phyloP scores from a whole-genome alignment of 2,329 filamentous ascomycete species.

The Endoconidiophora polonica region DNA sequence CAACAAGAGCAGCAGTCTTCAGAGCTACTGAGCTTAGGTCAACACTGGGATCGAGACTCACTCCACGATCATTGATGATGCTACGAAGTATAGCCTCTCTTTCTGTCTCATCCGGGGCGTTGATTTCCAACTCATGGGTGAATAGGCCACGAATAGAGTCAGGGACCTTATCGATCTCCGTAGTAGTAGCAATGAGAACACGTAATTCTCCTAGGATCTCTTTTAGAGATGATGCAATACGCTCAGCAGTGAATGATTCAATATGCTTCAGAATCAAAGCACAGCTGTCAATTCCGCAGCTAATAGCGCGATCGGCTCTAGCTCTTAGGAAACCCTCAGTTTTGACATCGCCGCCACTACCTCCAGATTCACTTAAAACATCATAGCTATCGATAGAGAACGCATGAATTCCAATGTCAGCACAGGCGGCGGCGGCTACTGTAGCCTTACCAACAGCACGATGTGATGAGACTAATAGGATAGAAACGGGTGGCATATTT shows the following conservation, averaged over 20 bases:
- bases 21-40: slow-evolving; percentile 74
- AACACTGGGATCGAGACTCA: slow-evolving; percentile 67
- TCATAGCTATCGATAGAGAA: slow-evolving; percentile 87
- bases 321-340: slow-evolving; percentile 82
- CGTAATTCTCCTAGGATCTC: slow-evolving; percentile 66
- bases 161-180: slow-evolving; percentile 84
- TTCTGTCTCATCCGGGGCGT: slow-evolving; percentile 80
- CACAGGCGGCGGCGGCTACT: slow-evolving; percentile 57
- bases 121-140: slow-evolving; percentile 89
- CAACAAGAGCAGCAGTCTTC: slow-evolving; percentile 89
- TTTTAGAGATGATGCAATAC: slow-evolving; percentile 71
- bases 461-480: slow-evolving; percentile 81
- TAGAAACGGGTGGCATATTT: slow-evolving; percentile 71
- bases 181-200: slow-evolving; percentile 84
- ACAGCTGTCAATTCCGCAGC: slow-evolving; percentile 71
- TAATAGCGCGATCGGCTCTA: slow-evolving; percentile 72
- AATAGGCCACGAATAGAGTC: slow-evolving; percentile 82
- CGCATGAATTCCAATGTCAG: slow-evolving; percentile 77
- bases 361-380: slow-evolving; percentile 66
- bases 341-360: slow-evolving; percentile 56
- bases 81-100: slow-evolving; percentile 71
- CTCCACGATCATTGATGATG: slow-evolving; percentile 58
- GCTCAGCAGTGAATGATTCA: slow-evolving; percentile 77
- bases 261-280: slow-evolving; percentile 77
- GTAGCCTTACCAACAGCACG: slow-evolving; percentile 86